phyloP scores from a whole-genome alignment of 2,329 filamentous ascomycete species.

The Hymenoscyphus infarciens region DNA sequence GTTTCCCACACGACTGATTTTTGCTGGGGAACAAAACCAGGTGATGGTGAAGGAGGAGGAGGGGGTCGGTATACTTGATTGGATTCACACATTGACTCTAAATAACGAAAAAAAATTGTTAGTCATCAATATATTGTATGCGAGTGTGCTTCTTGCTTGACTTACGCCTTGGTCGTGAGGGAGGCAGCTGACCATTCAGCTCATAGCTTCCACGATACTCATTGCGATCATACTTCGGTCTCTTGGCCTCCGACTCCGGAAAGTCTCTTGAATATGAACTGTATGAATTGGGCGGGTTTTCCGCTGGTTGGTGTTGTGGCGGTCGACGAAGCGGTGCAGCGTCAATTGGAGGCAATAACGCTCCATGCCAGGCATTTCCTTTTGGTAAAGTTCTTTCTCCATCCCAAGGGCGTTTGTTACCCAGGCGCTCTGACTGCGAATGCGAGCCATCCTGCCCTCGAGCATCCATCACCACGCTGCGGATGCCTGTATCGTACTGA shows the following conservation, averaged over 20 bases:
- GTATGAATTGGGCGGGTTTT: constrained; percentile 13
- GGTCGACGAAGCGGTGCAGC: constrained; percentile 19
- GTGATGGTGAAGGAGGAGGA: constrained; percentile 11
- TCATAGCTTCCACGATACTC: constrained; percentile 23
- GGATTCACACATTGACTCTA: constrained; percentile 21
- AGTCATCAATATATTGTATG: constrained; percentile 16
- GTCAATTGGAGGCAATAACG: constrained; percentile 30
- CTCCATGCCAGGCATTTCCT: constrained; percentile 21
- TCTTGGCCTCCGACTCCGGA: constrained; percentile 22
- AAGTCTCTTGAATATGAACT: constrained; percentile 21
- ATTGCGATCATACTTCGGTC: constrained; percentile 24
- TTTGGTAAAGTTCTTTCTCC: constrained; percentile 21
- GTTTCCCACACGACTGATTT: constrained; percentile 15
- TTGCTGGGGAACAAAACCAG: constrained; percentile 8
- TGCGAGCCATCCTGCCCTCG: constrained; percentile 30
- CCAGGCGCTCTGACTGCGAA: constrained; percentile 28
- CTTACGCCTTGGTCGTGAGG: constrained; percentile 22
- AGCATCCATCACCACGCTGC: constrained; percentile 33
- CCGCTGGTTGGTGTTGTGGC: constrained; percentile 14
- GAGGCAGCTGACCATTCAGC: constrained; percentile 19
- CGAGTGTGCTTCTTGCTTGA: background rate
- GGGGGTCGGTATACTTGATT: constrained; percentile 16
- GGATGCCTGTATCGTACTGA: constrained; percentile 28
- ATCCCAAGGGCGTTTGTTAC: constrained; percentile 33
- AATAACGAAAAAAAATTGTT: constrained; percentile 12